Base-by-base conservation (phyloP, 805 yeast species). In the Kazachstania martiniae region DNA sequence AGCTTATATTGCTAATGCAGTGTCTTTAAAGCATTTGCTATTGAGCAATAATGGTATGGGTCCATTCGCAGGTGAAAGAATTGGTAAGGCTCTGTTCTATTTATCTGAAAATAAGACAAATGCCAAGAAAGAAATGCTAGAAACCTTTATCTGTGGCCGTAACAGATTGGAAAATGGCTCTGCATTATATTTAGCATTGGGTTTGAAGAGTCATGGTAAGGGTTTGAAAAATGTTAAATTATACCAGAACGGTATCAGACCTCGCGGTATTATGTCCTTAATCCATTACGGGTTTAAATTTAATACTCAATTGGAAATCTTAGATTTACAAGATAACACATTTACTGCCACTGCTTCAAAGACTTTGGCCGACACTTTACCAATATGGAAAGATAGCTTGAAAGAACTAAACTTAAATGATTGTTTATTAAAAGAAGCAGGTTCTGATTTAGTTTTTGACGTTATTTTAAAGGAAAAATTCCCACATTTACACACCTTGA, bases 31-130 rank as follows among this genome's bases (percentile, higher is more conserved):
- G 58, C 95, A 91, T 54, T 70, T 91, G 56, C 77, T 84, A 43
- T 66, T 91, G 40, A 79, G 95, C 29, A 91, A 91, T 61, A 91
- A 91, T 57, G 99, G 99, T 35, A 79, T 91, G 75, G 99, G 99
- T 22, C 99, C 99, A 17, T 81, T 81, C 55, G 94, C 97, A 1
- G 98, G 99, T 47, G 79, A 89, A 36, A 73, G 94, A 55, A 82
- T 91, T 40, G 99, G 96, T 38, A 74, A 75, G 47, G 83, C 95
- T 4, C 70, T 91, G 29, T 83, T 66, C 61, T 68, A 70, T 44
- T 68, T 89, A 42, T 74, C 91, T 14, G 57, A 56, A 32, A 77
- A 76, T 36, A 86, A 86, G 59, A 56, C 63, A 41, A 56, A 56
- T 30, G 53, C 53, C 19, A 59, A 61, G 26, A 63, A 69, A 15